Evolutionary conservation across 441 rosid species (phyloP).

Genomic region (Hypseocharis bilobata): DNA sequence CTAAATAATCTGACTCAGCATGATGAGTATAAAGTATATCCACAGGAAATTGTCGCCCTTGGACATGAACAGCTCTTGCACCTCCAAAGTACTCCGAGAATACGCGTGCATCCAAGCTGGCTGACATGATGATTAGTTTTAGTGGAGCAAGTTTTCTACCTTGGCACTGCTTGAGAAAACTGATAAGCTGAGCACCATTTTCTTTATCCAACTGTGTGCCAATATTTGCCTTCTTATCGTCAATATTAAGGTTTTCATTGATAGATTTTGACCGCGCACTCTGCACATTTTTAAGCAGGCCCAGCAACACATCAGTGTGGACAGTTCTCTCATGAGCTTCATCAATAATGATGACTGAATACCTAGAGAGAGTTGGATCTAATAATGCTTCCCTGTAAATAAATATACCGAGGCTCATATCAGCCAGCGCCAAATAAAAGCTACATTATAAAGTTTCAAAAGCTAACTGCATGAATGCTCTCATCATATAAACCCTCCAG

Average conservation of each 20-base stretch:
- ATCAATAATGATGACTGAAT: slow-evolving; percentile 73
- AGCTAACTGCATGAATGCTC: neutral
- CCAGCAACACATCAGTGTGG: slow-evolving; percentile 81
- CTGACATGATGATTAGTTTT: slow-evolving; percentile 88
- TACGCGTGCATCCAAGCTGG: slow-evolving; percentile 82
- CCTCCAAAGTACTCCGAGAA: slow-evolving; percentile 72
- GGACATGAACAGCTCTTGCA: slow-evolving; percentile 71
- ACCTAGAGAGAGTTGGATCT: slow-evolving; percentile 74
- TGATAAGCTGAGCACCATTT: slow-evolving; percentile 26
- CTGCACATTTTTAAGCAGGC: slow-evolving; percentile 69
- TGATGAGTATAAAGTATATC: slow-evolving; percentile 60
- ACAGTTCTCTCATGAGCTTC: slow-evolving; percentile 96
- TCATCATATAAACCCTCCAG: neutral
- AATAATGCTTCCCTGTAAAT: slow-evolving; percentile 64
- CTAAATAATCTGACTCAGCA: slow-evolving; percentile 66
- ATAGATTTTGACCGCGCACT: slow-evolving; percentile 40
- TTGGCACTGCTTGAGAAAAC: slow-evolving; percentile 36
- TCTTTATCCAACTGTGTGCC: slow-evolving; percentile 25
- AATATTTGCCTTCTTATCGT: slow-evolving; percentile 25
- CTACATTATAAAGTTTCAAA: neutral
- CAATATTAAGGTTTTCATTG: slow-evolving; percentile 17
- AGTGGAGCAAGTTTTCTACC: slow-evolving; percentile 47
- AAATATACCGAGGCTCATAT: slow-evolving; percentile 17
- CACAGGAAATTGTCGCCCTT: slow-evolving; percentile 80
- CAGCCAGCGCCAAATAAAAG: slow-evolving; percentile 10